Conservation (phyloP, 495 filamentous ascomycete genomes). For the Hypoxylon perforatum region DNA sequence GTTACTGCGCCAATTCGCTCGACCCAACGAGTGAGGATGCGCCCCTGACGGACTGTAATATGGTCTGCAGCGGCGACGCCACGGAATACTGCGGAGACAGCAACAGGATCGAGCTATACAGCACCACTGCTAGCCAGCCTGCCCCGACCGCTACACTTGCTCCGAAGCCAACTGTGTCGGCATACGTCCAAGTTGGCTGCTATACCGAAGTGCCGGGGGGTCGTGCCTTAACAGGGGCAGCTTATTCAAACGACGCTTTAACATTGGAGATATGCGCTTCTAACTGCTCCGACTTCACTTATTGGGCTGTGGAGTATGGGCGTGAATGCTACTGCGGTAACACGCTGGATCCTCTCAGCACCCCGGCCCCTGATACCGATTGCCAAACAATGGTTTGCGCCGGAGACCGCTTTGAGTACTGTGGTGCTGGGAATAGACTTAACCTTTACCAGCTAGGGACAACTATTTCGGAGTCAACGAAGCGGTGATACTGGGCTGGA, state of each 20-base stretch:
- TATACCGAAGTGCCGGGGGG: slow-evolving; percentile 56
- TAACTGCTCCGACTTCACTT: slow-evolving; percentile 46
- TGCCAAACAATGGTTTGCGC: slow-evolving; percentile 48
- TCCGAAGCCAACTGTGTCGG: slow-evolving; percentile 49
- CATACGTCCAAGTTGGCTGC: slow-evolving; percentile 53
- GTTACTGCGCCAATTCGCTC: slow-evolving; percentile 63
- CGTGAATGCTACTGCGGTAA: slow-evolving; percentile 56
- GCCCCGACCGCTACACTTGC: slow-evolving; percentile 46
- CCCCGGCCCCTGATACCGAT: slow-evolving; percentile 43
- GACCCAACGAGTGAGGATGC: slow-evolving; percentile 52
- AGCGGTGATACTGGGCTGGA: slow-evolving; percentile 8
- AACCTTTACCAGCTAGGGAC: slow-evolving; percentile 45
- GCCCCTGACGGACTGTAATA: slow-evolving; percentile 58
- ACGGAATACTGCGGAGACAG: slow-evolving; percentile 58
- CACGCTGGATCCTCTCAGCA: slow-evolving; percentile 43
- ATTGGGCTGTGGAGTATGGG: slow-evolving; percentile 50
- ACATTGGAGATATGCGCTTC: slow-evolving; percentile 49
- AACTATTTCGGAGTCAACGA: slow-evolving; percentile 4
- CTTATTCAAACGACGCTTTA: slow-evolving; percentile 46
- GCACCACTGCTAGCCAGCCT: slow-evolving; percentile 49
- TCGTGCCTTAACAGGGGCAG: slow-evolving; percentile 53
- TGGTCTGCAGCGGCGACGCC: slow-evolving; percentile 59
- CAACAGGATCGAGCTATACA: slow-evolving; percentile 59
- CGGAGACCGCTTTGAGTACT: slow-evolving; percentile 47
- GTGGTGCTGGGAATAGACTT: slow-evolving; percentile 49